Conservation (phyloP, 179 eudicot genomes). For the Dionaea muscipula region DNA sequence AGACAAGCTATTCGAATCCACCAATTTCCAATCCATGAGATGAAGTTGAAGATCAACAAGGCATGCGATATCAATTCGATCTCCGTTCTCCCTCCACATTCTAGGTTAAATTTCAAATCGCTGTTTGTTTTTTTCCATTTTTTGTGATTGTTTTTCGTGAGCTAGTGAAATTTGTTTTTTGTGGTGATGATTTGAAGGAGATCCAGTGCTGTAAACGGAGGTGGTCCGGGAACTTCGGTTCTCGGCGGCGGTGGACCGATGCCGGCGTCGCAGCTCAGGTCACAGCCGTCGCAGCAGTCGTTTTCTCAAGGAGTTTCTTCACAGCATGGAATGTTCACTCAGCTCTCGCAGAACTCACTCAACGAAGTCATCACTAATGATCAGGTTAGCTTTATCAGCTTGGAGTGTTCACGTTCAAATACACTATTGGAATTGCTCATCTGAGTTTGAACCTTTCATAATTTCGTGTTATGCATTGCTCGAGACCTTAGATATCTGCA, state of each 20-base stretch:
- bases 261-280: constrained; percentile 35
- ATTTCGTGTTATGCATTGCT: too few relatives aligned
- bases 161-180: not conserved
- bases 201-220: constrained; percentile 21
- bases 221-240: constrained; percentile 27
- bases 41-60: constrained; percentile 88
- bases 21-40: constrained; percentile 5
- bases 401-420: too few relatives aligned
- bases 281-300: constrained; percentile 36
- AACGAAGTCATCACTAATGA: constrained; percentile 39
- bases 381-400: too few relatives aligned
- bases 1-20: not conserved
- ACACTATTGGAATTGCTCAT: too few relatives aligned
- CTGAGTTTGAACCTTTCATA: too few relatives aligned
- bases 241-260: constrained; percentile 28
- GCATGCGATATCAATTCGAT: constrained; percentile 91
- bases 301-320: constrained; percentile 75
- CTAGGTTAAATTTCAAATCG: constrained; percentile 32
- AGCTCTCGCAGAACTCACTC: constrained; percentile 70
- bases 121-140: not conserved
- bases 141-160: not conserved
- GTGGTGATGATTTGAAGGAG: constrained; percentile 30
- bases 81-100: constrained; percentile 84
- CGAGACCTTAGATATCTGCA: too few relatives aligned
- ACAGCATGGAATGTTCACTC: constrained; percentile 59